phyloP scores from a whole-genome alignment of 768 basidiomycete species.

The Dentipellis sp. region DNA sequence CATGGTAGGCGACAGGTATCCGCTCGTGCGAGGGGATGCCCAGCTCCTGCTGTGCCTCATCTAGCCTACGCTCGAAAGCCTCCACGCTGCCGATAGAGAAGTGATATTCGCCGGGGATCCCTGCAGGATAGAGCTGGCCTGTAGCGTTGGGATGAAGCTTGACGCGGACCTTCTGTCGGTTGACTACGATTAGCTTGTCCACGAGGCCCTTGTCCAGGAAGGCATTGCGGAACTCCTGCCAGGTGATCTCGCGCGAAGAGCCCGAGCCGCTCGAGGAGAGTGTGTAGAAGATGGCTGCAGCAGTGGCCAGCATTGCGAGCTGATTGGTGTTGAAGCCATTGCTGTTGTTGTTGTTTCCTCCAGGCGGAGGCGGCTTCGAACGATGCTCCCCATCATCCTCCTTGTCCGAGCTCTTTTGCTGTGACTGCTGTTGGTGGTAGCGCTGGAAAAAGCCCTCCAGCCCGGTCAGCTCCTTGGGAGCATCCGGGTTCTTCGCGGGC shows the following conservation, averaged over 20 bases:
- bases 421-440: constrained; percentile 13
- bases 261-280: constrained; percentile 38
- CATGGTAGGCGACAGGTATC: constrained; percentile 94
- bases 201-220: constrained; percentile 96
- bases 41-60: constrained; percentile 88
- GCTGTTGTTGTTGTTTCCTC: constrained; percentile 36
- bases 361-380: constrained; percentile 37
- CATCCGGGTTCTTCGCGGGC: constrained; percentile 6
- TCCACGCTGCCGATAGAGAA: constrained; percentile 99
- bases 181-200: constrained; percentile 87
- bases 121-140: constrained; percentile 62
- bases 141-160: constrained; percentile 88
- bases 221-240: constrained; percentile 98
- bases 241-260: constrained; percentile 86
- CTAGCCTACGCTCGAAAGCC: constrained; percentile 90
- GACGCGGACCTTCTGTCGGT: constrained; percentile 83
- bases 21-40: constrained; percentile 88
- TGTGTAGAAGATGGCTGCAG: constrained; percentile 57
- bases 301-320: constrained; percentile 46
- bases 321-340: constrained; percentile 50
- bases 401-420: constrained; percentile 13
- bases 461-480: constrained; percentile 15
- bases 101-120: constrained; percentile 60
- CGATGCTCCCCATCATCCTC: constrained; percentile 28
- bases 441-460: constrained; percentile 17